Conservation (phyloP, 2,329 filamentous ascomycete genomes). For the Colletotrichum lentis region DNA sequence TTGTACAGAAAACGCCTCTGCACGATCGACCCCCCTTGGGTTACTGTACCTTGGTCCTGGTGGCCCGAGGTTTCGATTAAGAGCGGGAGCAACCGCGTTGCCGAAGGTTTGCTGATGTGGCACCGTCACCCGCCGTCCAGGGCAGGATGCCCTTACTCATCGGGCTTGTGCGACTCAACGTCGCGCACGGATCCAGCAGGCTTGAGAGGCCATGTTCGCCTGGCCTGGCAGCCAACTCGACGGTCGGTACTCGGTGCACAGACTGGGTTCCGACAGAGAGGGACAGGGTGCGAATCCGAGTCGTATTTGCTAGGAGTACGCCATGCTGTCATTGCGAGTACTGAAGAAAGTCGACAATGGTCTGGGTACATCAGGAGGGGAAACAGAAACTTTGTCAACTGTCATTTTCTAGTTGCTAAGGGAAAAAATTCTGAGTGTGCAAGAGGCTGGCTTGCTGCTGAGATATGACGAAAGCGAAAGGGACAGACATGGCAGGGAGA, state of each 20-base stretch:
- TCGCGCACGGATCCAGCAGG: slow-evolving; percentile 1
- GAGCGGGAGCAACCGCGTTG: slow-evolving; percentile 28
- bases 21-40: neutral
- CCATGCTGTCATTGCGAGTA: slow-evolving; percentile 4
- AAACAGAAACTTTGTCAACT: slow-evolving; percentile 26
- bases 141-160: neutral
- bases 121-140: neutral
- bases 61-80: neutral
- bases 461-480: slow-evolving; percentile 24
- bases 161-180: neutral
- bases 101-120: slow-evolving; percentile 29
- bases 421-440: neutral
- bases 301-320: slow-evolving; percentile 24
- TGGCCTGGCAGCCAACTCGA: slow-evolving; percentile 17
- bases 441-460: slow-evolving; percentile 21
- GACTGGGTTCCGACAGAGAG: slow-evolving; percentile 28
- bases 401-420: slow-evolving; percentile 21
- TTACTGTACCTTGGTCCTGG: neutral
- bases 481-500: slow-evolving; percentile 14
- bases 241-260: slow-evolving; percentile 25
- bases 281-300: slow-evolving; percentile 26
- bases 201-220: neutral
- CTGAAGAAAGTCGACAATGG: neutral
- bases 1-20: neutral
- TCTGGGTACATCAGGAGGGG: slow-evolving; percentile 2